A percentile compares a stretch with the other conserved stretches of the same genome.
These are phyloP conservation scores for Verticillium dahliae DNA, from an alignment of 2,329 filamentous ascomycete species.

Conservation along the genomic window DNA sequence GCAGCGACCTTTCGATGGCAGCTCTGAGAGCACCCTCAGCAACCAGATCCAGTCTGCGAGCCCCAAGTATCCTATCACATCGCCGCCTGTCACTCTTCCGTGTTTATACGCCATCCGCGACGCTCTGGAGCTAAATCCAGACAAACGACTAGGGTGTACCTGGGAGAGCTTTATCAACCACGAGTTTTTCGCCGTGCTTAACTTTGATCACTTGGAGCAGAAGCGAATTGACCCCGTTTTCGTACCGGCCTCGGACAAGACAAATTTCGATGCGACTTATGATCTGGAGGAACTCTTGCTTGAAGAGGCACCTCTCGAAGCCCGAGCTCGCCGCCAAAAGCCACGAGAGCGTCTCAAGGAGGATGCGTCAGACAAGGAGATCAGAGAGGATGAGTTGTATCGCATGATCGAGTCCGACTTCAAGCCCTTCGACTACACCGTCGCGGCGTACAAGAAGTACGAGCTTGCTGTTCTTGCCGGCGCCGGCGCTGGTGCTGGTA, in stretches of 20 bases:
- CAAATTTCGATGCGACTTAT: conserved; percentile 97
- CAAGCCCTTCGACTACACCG: conserved; percentile 90
- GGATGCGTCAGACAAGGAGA: conserved; percentile 91
- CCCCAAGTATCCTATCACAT: conserved; percentile 87
- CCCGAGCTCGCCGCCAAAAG: conserved; percentile 86
- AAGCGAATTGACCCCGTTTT: conserved; percentile 92
- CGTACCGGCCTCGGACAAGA: conserved; percentile 91
- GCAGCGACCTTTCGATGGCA: conserved; percentile 88
- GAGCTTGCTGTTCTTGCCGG: background rate
- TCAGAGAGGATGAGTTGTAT: conserved; percentile 89
- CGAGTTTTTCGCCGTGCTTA: conserved; percentile 80
- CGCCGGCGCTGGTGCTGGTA: conserved; percentile 5
- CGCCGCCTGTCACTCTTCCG: conserved; percentile 78
- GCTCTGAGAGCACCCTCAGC: conserved; percentile 73
- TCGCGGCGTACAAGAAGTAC: conserved; percentile 70
- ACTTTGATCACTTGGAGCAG: conserved; percentile 76
- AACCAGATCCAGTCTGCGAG: conserved; percentile 74
- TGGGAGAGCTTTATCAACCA: conserved; percentile 84
- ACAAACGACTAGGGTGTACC: conserved; percentile 74
- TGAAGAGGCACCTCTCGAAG: conserved; percentile 92
- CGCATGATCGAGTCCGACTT: conserved; percentile 92
- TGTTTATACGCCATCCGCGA: conserved; percentile 86
- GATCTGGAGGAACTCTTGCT: conserved; percentile 89
- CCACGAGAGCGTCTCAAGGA: conserved; percentile 86
- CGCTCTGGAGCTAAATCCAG: conserved; percentile 73